phyloP scores from a whole-genome alignment of 2,329 filamentous ascomycete species.

The Phaeosphaeria sp. region DNA sequence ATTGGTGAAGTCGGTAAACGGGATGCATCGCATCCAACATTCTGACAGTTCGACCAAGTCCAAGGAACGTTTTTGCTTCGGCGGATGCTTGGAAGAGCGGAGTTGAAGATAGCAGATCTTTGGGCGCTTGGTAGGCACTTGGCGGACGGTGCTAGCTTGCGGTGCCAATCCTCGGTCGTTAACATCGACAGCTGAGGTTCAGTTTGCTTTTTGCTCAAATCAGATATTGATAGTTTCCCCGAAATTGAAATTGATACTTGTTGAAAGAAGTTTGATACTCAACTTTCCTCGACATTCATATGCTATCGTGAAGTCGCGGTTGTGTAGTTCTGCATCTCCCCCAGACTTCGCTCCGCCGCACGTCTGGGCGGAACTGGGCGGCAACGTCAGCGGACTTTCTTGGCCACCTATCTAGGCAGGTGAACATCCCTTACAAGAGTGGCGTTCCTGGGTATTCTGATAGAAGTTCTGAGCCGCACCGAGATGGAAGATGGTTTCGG shows the following conservation, averaged over 20 bases:
- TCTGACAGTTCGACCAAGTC: neutral
- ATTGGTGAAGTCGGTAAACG: neutral
- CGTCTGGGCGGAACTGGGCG: conserved; percentile 2
- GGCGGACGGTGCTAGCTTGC: neutral
- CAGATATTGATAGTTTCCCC: neutral
- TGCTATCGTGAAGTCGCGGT: neutral
- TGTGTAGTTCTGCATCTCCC: neutral
- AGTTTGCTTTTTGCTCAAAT: neutral
- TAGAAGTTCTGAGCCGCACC: neutral
- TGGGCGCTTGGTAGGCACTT: neutral
- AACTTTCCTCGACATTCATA: neutral
- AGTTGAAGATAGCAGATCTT: neutral
- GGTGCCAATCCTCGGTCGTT: neutral
- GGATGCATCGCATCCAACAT: neutral
- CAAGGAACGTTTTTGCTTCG: neutral
- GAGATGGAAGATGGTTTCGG: neutral
- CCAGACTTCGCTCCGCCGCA: neutral
- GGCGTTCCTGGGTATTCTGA: neutral
- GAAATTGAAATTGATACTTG: neutral
- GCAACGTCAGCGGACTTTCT: neutral
- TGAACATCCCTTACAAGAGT: neutral
- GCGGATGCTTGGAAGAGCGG: neutral
- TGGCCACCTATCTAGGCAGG: conserved; percentile 7
- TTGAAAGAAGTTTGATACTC: neutral
- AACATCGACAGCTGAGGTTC: neutral